Conservation (phyloP, 2,329 filamentous ascomycete species). For the Xylariomycetidae sp. region DNA sequence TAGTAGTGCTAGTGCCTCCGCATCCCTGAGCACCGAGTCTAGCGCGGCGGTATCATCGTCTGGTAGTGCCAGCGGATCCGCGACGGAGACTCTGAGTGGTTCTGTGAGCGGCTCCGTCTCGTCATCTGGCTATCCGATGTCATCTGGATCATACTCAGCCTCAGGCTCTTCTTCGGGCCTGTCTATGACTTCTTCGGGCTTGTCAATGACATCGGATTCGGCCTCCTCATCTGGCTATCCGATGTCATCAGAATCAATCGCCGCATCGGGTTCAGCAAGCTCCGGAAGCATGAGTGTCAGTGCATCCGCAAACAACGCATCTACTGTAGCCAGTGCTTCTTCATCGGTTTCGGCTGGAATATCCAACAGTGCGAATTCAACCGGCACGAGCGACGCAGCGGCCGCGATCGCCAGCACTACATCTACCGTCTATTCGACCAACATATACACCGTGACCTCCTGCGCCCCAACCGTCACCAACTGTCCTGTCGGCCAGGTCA, state of each 20-base stretch:
- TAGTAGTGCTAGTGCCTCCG: conserved; percentile 5
- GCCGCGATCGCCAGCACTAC: conserved; percentile 7
- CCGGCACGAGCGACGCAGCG: conserved; percentile 5
- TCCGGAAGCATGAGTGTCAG: not conserved
- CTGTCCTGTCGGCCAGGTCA: conserved; percentile 20
- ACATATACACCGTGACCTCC: conserved; percentile 22
- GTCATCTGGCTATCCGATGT: conserved; percentile 1
- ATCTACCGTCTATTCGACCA: conserved; percentile 24
- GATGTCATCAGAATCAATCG: not conserved
- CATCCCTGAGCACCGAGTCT: conserved; percentile 1
- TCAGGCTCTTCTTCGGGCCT: too few relatives aligned
- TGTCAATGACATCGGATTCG: too few relatives aligned
- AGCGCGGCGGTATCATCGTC: conserved; percentile 6
- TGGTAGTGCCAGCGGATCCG: too few relatives aligned
- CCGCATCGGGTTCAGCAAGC: too few relatives aligned
- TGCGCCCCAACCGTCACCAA: conserved; percentile 21
- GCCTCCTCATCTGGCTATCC: conserved; percentile 7
- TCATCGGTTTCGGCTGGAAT: too few relatives aligned
- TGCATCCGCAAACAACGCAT: too few relatives aligned
- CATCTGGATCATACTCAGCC: too few relatives aligned
- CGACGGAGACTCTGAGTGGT: too few relatives aligned
- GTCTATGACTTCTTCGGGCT: too few relatives aligned
- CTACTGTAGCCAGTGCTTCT: conserved; percentile 5
- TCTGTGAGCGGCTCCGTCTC: too few relatives aligned
- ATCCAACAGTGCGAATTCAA: too few relatives aligned